phyloP scores from a whole-genome alignment of 108 stramenopile genomes.

The Aurantiochytrium sp. region DNA sequence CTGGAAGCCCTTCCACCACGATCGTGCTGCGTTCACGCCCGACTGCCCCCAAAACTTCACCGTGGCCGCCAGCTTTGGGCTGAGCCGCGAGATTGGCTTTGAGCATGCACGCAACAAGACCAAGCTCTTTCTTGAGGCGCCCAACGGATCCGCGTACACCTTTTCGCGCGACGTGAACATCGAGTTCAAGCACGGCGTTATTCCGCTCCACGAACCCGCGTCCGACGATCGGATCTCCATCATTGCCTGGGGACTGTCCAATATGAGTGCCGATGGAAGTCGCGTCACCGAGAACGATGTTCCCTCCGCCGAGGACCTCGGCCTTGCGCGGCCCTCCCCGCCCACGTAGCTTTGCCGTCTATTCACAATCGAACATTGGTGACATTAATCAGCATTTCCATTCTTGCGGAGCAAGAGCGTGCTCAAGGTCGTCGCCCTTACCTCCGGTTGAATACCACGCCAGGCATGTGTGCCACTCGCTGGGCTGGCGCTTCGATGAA shows the following conservation, averaged over 20 bases:
- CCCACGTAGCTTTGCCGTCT: not conserved
- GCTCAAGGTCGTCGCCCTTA: no score
- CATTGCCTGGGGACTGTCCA: not conserved
- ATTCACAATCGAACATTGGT: not conserved
- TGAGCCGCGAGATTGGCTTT: not conserved
- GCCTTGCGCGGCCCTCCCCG: not conserved
- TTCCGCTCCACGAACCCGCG: not conserved
- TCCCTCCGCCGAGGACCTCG: not conserved
- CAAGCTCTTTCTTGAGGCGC: not conserved
- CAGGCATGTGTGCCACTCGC: no score
- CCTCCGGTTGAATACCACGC: no score
- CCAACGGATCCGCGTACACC: not conserved
- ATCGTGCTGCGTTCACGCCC: not conserved
- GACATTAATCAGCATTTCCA: no score
- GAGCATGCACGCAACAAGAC: slow-evolving; percentile 4
- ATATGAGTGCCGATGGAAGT: not conserved
- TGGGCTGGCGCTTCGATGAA: no score
- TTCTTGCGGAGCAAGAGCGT: no score
- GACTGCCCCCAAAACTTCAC: not conserved
- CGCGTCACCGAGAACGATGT: not conserved
- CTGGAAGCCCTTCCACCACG: slow-evolving; percentile 5
- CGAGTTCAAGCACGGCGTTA: slow-evolving; percentile 1
- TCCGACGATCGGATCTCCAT: not conserved
- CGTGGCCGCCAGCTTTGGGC: not conserved
- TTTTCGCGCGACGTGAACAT: not conserved